Percentiles rank a stretch among this genome's conserved stretches.
phyloP scores from a whole-genome alignment of 768 basidiomycete species.

The Mycena haematopus region DNA sequence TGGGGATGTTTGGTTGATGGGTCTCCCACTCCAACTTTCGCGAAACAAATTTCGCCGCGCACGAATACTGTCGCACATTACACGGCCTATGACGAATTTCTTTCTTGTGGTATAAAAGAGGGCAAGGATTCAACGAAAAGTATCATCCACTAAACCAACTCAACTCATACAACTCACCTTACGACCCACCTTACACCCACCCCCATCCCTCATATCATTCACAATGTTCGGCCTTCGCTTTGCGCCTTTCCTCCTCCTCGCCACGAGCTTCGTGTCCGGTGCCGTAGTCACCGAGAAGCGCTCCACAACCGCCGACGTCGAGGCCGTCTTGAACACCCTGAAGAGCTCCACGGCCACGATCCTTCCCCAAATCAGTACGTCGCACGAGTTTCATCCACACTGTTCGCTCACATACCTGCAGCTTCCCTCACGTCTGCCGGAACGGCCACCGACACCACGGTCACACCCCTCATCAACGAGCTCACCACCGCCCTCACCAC shows the following conservation, averaged over 20 bases:
- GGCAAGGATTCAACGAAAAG: no score
- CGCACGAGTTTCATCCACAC: slow-evolving; percentile 1
- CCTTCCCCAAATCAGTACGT: slow-evolving; percentile 32
- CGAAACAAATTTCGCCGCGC: background rate
- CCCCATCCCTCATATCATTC: background rate
- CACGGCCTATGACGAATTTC: background rate
- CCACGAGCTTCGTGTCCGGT: slow-evolving; percentile 23
- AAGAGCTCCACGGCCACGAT: slow-evolving; percentile 30
- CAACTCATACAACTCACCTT: background rate
- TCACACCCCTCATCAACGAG: slow-evolving; percentile 32
- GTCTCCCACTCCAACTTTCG: slow-evolving; percentile 12
- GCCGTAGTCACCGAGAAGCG: slow-evolving; percentile 14
- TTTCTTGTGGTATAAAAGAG: background rate
- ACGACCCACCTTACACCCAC: no score
- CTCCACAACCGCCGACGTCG: slow-evolving; percentile 30
- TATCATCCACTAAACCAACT: no score
- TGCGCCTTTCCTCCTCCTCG: slow-evolving; percentile 13
- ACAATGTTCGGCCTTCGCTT: slow-evolving; percentile 30
- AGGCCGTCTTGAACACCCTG: slow-evolving; percentile 29
- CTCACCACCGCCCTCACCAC: slow-evolving; percentile 34
- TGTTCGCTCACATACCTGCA: background rate
- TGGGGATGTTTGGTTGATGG: background rate
- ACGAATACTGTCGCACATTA: background rate
- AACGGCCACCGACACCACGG: slow-evolving; percentile 29
- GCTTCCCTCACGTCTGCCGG: slow-evolving; percentile 25